These are phyloP conservation scores for Corrigiola litoralis DNA, from an alignment of 179 eudicot species.

Conservation along the genomic window DNA sequence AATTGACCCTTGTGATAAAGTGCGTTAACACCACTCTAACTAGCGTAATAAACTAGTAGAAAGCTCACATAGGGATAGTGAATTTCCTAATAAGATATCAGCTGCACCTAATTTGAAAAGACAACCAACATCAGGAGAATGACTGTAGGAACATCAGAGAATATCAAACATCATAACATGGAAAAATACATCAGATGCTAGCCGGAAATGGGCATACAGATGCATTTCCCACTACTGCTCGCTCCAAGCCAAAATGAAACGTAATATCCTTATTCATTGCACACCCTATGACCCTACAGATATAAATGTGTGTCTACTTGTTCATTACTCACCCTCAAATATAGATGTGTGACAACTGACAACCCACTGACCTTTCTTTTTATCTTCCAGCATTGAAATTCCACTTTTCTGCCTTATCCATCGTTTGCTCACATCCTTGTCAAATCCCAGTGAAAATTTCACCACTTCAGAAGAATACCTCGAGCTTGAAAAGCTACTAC, in stretches of 20 bases:
- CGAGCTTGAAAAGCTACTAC: neutral
- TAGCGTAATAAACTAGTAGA: too few species aligned
- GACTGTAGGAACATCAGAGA: neutral
- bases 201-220: neutral
- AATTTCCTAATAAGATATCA: too few species aligned
- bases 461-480: neutral
- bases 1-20: too few species aligned
- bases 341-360: neutral
- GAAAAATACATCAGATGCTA: neutral
- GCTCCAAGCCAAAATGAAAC: neutral
- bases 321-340: neutral
- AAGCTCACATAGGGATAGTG: too few species aligned
- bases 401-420: neutral
- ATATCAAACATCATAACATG: too few species aligned
- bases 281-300: constrained; percentile 1
- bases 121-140: neutral
- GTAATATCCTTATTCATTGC: too few species aligned
- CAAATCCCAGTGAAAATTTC: neutral
- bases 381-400: neutral
- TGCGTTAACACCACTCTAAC: too few species aligned
- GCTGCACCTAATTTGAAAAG: too few species aligned
- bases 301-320: neutral
- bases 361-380: neutral
- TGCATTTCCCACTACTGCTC: neutral
- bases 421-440: neutral